These are phyloP conservation scores for Fraxinus cuspidata DNA, from an alignment of 257 asterid species.

Conservation along the genomic window DNA sequence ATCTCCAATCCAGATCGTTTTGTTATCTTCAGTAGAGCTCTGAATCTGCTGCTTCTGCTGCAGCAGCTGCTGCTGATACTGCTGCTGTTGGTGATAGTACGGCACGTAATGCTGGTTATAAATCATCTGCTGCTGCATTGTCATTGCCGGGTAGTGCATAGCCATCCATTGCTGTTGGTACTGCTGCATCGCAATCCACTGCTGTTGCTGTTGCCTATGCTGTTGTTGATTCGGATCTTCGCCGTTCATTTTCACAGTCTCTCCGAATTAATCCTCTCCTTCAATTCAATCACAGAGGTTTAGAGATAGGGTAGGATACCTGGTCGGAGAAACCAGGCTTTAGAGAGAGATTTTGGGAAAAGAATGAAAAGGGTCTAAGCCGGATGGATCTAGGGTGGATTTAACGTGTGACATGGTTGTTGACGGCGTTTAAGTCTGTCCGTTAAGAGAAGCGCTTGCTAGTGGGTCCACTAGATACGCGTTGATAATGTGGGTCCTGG, in stretches of 20 bases:
- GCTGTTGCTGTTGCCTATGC: slow-evolving; percentile 42
- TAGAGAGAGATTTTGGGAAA: slow-evolving; percentile 16
- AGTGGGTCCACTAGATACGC: slow-evolving; percentile 51
- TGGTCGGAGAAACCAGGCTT: slow-evolving; percentile 44
- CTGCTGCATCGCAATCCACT: slow-evolving; percentile 96
- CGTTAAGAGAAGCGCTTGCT: slow-evolving; percentile 27
- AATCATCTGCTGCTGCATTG: slow-evolving; percentile 86
- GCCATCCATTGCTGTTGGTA: slow-evolving; percentile 98
- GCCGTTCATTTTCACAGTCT: slow-evolving; percentile 54
- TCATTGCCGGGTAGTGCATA: slow-evolving; percentile 85
- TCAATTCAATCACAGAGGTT: slow-evolving; percentile 3
- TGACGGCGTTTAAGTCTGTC: slow-evolving; percentile 36
- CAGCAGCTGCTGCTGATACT: slow-evolving; percentile 39
- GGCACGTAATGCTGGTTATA: slow-evolving; percentile 81
- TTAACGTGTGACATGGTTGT: slow-evolving; percentile 43
- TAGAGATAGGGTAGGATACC: slow-evolving; percentile 39
- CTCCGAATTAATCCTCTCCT: slow-evolving; percentile 25
- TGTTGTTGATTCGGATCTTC: slow-evolving; percentile 70
- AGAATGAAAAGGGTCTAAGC: slow-evolving; percentile 27
- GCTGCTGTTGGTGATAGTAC: slow-evolving; percentile 66
- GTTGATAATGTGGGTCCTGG: slow-evolving; percentile 43
- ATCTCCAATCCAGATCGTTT: slow-evolving; percentile 99
- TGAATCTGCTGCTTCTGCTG: slow-evolving; percentile 64
- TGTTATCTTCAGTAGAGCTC: slow-evolving; percentile 70
- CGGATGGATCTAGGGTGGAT: slow-evolving; percentile 70